Conservation (phyloP, 2,329 filamentous ascomycete species). For the Cytospora paraplurivora region DNA sequence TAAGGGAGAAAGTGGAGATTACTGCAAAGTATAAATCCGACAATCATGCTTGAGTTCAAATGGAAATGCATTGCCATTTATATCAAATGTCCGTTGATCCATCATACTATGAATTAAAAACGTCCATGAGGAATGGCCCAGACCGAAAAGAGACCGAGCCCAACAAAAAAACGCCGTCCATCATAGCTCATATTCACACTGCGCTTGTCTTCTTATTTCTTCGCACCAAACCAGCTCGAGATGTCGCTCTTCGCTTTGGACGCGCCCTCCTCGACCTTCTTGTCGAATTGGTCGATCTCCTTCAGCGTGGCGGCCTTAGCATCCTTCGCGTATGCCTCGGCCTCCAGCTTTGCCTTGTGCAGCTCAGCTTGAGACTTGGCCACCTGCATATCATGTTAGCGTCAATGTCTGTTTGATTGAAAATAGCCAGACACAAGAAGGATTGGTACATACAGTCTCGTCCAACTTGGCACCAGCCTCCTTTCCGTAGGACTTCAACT, state of each 20-base stretch:
- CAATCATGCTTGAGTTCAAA: background rate
- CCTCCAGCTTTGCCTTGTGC: slow-evolving; percentile 61
- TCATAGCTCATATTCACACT: background rate
- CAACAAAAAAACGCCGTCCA: slow-evolving; percentile 16
- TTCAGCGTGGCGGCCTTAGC: slow-evolving; percentile 65
- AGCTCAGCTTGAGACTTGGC: slow-evolving; percentile 66
- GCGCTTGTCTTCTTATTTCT: slow-evolving; percentile 40
- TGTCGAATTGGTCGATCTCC: slow-evolving; percentile 81
- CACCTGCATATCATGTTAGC: slow-evolving; percentile 51
- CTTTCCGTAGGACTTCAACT: slow-evolving; percentile 62
- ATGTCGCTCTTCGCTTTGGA: slow-evolving; percentile 82
- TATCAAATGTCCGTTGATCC: slow-evolving; percentile 2
- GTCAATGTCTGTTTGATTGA: slow-evolving; percentile 28
- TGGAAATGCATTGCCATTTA: background rate
- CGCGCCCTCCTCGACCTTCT: slow-evolving; percentile 76
- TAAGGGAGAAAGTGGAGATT: background rate
- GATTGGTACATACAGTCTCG: slow-evolving; percentile 63
- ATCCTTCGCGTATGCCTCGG: slow-evolving; percentile 63
- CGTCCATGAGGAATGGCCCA: background rate
- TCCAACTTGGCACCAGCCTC: slow-evolving; percentile 69
- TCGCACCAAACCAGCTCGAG: slow-evolving; percentile 80
- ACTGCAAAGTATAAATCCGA: background rate
- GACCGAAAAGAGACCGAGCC: background rate
- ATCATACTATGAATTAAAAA: background rate
- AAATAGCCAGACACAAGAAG: background rate